These are phyloP conservation scores for Saturnispora silvae DNA, from an alignment of 805 yeast species.

Conservation along the genomic window DNA sequence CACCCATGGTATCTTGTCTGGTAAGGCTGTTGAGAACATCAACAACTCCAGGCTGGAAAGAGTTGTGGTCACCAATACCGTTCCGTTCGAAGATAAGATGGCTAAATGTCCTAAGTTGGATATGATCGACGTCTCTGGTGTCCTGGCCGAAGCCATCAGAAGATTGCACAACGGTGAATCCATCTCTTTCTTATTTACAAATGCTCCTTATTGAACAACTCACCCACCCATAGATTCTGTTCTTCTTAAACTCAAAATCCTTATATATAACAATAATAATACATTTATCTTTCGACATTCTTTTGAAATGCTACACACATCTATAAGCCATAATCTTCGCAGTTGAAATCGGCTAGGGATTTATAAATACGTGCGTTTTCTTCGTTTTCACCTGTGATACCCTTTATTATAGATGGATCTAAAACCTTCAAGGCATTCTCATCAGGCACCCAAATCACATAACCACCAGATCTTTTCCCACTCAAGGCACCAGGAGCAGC, in stretches of 20 bases:
- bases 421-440: slow-evolving; percentile 52
- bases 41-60: slow-evolving; percentile 56
- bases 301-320: neutral
- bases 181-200: slow-evolving; percentile 65
- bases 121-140: slow-evolving; percentile 60
- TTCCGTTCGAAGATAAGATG: slow-evolving; percentile 61
- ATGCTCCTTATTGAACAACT: slow-evolving; percentile 38
- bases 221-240: too few relatives aligned
- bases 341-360: slow-evolving; percentile 44
- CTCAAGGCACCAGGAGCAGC: slow-evolving; percentile 86
- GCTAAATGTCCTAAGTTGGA: slow-evolving; percentile 51
- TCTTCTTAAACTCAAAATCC: too few relatives aligned
- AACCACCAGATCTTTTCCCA: slow-evolving; percentile 73
- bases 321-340: slow-evolving; percentile 33
- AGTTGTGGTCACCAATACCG: slow-evolving; percentile 72
- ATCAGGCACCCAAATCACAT: slow-evolving; percentile 94
- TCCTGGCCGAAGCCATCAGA: slow-evolving; percentile 72
- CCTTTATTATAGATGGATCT: slow-evolving; percentile 35
- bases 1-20: slow-evolving; percentile 72
- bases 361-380: slow-evolving; percentile 46
- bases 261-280: too few relatives aligned
- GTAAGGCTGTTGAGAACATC: slow-evolving; percentile 62
- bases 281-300: neutral
- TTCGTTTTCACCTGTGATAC: slow-evolving; percentile 31
- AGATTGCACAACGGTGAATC: slow-evolving; percentile 84